Evolutionary conservation across 768 basidiomycete species (phyloP).

Genomic region (Amanita molliuscula): DNA sequence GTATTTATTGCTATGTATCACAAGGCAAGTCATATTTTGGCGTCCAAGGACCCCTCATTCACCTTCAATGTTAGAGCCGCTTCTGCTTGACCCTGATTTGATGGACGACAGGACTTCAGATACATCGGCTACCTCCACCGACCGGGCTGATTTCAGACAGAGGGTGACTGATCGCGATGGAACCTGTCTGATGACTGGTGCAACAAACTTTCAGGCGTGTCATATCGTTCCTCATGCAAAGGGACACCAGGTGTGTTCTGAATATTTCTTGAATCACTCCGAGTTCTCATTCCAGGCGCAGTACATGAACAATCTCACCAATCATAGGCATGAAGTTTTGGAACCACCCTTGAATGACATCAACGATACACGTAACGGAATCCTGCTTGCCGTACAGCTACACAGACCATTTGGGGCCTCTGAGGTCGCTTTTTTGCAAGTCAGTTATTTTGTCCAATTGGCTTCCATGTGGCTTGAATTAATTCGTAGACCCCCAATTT

Average conservation of each 20-base stretch:
- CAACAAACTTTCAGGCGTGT: conserved; percentile 7
- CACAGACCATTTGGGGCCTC: conserved; percentile 10
- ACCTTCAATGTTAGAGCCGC: conserved; percentile 9
- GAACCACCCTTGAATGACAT: conserved; percentile 13
- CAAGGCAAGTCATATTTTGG: conserved; percentile 9
- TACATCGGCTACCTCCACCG: neutral
- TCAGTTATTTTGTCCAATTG: conserved; percentile 9
- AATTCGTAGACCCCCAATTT: conserved; percentile 13
- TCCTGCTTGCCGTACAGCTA: neutral
- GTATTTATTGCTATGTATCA: conserved; percentile 12
- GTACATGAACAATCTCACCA: conserved; percentile 11
- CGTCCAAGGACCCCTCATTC: conserved; percentile 5
- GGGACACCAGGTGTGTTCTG: conserved; percentile 11
- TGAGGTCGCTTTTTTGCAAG: conserved; percentile 14
- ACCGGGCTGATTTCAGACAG: conserved; percentile 9
- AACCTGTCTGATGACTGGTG: conserved; percentile 12
- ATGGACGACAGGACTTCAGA: conserved; percentile 10
- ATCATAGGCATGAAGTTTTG: conserved; percentile 11
- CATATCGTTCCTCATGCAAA: conserved; percentile 14
- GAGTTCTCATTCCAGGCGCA: conserved; percentile 2
- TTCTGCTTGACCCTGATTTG: conserved; percentile 11
- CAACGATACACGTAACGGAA: conserved; percentile 13
- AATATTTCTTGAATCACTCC: neutral
- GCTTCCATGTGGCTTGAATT: conserved; percentile 8
- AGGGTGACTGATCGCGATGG: conserved; percentile 9